Evolutionary conservation across 768 basidiomycete genomes (phyloP).

Genomic region (Naganishia vishniacii): DNA sequence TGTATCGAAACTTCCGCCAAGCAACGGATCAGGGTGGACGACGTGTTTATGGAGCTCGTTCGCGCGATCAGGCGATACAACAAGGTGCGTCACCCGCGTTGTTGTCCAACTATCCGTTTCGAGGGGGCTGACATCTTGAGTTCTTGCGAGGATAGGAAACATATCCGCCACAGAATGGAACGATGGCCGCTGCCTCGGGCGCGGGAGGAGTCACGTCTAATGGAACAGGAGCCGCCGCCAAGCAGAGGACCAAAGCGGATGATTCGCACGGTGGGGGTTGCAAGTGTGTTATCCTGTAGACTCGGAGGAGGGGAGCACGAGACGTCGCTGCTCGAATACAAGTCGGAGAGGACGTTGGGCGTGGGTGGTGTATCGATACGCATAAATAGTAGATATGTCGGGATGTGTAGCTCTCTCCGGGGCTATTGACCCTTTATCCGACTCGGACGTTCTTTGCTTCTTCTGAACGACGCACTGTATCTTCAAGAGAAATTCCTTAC

Average conservation of each 20-base stretch:
- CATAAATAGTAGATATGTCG: no score
- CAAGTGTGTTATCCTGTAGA: constrained; percentile 24
- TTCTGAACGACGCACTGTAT: no score
- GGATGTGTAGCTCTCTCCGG: no score
- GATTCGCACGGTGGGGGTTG: constrained; percentile 24
- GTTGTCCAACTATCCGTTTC: not conserved
- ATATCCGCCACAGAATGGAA: constrained; percentile 37
- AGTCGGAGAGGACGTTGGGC: no score
- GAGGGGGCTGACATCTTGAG: not conserved
- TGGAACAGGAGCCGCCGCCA: constrained; percentile 30
- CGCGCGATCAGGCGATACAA: constrained; percentile 90
- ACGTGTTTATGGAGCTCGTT: constrained; percentile 87
- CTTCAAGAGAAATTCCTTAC: no score
- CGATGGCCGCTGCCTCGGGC: constrained; percentile 37
- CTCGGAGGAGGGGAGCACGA: not conserved
- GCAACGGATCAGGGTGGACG: constrained; percentile 92
- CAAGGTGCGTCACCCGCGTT: constrained; percentile 56
- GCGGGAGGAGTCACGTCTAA: constrained; percentile 22
- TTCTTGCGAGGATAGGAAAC: constrained; percentile 35
- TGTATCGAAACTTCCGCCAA: constrained; percentile 97
- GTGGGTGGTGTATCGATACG: no score
- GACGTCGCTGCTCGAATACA: no score
- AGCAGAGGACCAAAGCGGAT: constrained; percentile 20
- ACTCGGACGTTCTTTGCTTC: no score
- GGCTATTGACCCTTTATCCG: no score